These are phyloP conservation scores for Saccharomycopsis hybrid DNA, from an alignment of 1,139 yeast genomes.

Conservation along the genomic window DNA sequence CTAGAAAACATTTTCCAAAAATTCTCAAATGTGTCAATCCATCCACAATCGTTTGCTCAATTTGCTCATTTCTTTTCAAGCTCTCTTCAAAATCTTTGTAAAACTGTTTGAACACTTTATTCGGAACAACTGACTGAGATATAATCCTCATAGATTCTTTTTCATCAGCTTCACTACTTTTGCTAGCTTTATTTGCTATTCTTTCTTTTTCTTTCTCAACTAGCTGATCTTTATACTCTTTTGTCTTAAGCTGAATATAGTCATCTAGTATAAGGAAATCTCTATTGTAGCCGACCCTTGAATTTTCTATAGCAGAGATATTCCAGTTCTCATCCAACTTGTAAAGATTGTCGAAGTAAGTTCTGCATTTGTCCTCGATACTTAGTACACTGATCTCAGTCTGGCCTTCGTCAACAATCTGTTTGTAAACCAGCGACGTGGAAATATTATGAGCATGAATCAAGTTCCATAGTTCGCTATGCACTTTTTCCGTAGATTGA, in stretches of 20 bases:
- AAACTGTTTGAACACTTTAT: constrained; percentile 2
- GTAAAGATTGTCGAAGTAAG: neutral
- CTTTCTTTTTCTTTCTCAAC: neutral
- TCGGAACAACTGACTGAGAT: neutral
- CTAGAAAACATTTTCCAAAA: constrained; percentile 38
- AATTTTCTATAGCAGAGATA: neutral
- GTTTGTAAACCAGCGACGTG: neutral
- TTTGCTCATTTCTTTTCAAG: constrained; percentile 22
- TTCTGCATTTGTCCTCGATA: neutral
- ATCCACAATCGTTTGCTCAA: constrained; percentile 34
- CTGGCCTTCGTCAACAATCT: neutral
- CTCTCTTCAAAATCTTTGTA: neutral
- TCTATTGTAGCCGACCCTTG: neutral
- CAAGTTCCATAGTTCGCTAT: neutral
- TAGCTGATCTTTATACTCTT: neutral
- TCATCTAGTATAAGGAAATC: neutral
- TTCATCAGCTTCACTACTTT: too few species aligned
- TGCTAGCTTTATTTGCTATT: too few species aligned
- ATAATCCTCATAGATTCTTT: too few species aligned
- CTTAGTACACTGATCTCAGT: neutral
- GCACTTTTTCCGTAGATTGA: too few species aligned
- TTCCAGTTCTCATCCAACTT: neutral
- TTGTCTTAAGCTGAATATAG: neutral
- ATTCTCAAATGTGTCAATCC: constrained; percentile 34
- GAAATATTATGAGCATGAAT: neutral